Percentiles rank a stretch among this genome's conserved stretches.
phyloP scores from a whole-genome alignment of 2,329 filamentous ascomycete species.

The Trichoderma sp. region DNA sequence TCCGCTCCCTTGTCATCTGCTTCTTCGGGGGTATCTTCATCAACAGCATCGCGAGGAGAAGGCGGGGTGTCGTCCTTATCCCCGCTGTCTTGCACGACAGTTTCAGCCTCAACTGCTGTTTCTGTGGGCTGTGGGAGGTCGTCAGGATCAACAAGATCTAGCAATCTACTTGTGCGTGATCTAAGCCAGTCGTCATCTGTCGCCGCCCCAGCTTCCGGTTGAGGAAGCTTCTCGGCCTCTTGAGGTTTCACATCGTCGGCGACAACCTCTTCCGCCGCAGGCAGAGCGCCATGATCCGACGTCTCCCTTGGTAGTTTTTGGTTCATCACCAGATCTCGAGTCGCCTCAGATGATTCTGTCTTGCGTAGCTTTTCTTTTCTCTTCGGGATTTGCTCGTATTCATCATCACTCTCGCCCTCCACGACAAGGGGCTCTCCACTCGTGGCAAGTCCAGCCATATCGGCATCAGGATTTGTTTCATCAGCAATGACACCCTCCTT shows the following conservation, averaged over 20 bases:
- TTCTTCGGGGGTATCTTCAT: conserved; percentile 28
- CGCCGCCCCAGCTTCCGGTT: conserved; percentile 45
- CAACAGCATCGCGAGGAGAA: conserved; percentile 28
- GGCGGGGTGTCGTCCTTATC: conserved; percentile 27
- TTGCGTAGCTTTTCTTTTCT: conserved; percentile 49
- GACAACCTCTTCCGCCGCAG: conserved; percentile 16
- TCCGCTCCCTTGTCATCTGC: conserved; percentile 33
- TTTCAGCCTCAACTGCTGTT: conserved; percentile 14
- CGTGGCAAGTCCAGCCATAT: conserved; percentile 24
- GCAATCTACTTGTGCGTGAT: conserved; percentile 78
- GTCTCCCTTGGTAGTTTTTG: conserved; percentile 20
- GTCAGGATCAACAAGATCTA: conserved; percentile 80
- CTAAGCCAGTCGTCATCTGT: conserved; percentile 90
- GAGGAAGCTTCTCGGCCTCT: conserved; percentile 27
- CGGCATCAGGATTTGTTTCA: conserved; percentile 28
- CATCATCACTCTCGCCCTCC: conserved; percentile 66
- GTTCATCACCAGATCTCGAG: conserved; percentile 15
- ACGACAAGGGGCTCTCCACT: conserved; percentile 38
- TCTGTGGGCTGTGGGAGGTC: conserved; percentile 40
- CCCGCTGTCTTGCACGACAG: conserved; percentile 23
- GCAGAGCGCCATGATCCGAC: neutral
- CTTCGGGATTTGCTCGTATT: conserved; percentile 66
- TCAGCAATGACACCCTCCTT: conserved; percentile 36
- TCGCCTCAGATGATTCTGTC: conserved; percentile 30
- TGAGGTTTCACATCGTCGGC: conserved; percentile 26